These are phyloP conservation scores for Rhododendron ferrugineum DNA, from an alignment of 148 eudicot species.

Conservation along the genomic window DNA sequence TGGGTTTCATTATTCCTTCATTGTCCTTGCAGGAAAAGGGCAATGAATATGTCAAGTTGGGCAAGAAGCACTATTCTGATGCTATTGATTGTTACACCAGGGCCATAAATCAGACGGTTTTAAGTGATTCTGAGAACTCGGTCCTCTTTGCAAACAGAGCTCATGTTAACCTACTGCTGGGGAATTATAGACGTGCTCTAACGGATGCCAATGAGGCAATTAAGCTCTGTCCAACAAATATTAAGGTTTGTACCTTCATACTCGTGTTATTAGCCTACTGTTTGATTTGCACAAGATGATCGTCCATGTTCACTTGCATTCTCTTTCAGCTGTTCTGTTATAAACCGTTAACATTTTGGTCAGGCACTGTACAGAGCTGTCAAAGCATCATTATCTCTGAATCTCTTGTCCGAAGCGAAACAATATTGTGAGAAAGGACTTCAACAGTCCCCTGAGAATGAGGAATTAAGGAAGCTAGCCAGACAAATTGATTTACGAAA, in stretches of 20 bases:
- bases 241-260: conserved; percentile 49
- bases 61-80: conserved; percentile 77
- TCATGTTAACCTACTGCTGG: conserved; percentile 79
- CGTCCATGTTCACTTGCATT: background rate
- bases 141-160: conserved; percentile 77
- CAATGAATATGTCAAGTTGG: conserved; percentile 78
- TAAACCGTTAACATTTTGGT: background rate
- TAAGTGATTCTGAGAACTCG: conserved; percentile 66
- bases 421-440: conserved; percentile 73
- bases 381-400: conserved; percentile 68
- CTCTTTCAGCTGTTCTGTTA: background rate
- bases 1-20: background rate
- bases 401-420: conserved; percentile 62
- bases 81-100: conserved; percentile 87
- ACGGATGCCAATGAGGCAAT: conserved; percentile 86
- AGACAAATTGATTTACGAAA: conserved; percentile 44
- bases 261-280: background rate
- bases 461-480: conserved; percentile 64
- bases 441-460: conserved; percentile 56
- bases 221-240: conserved; percentile 60
- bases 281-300: background rate
- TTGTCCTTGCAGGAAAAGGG: conserved; percentile 65
- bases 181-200: conserved; percentile 80
- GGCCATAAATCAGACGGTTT: conserved; percentile 80
- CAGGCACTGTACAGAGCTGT: conserved; percentile 89